Evolutionary conservation across 1,139 yeast species (phyloP).

Genomic region (Pichia sp.): DNA sequence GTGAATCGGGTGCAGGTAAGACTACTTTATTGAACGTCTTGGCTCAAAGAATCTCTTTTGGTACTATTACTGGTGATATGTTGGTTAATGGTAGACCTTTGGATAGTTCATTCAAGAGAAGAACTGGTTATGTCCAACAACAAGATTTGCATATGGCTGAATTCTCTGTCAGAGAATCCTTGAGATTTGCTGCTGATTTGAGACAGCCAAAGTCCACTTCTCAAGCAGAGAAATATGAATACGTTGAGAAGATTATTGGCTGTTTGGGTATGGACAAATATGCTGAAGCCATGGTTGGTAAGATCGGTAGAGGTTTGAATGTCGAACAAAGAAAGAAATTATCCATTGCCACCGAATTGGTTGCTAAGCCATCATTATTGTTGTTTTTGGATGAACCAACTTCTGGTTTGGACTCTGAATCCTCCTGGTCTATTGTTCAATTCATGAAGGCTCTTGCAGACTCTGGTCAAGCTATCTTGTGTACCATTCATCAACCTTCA

Average conservation of each 20-base stretch:
- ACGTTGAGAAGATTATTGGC: slow-evolving; percentile 48
- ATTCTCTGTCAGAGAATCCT: slow-evolving; percentile 50
- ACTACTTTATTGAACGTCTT: slow-evolving; percentile 58
- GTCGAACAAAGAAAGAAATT: slow-evolving; percentile 61
- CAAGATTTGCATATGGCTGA: slow-evolving; percentile 53
- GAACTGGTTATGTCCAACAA: slow-evolving; percentile 58
- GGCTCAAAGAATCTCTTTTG: slow-evolving; percentile 50
- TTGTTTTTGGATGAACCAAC: slow-evolving; percentile 52
- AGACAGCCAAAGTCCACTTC: slow-evolving; percentile 47
- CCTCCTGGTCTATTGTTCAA: slow-evolving; percentile 50
- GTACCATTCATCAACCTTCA: slow-evolving; percentile 59
- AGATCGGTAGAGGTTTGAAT: slow-evolving; percentile 49
- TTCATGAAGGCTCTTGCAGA: slow-evolving; percentile 42
- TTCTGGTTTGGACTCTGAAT: slow-evolving; percentile 53
- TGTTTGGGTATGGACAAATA: slow-evolving; percentile 49
- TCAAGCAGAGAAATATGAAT: slow-evolving; percentile 44
- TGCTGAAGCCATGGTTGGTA: slow-evolving; percentile 57
- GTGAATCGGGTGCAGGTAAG: slow-evolving; percentile 73
- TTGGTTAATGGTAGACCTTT: slow-evolving; percentile 48
- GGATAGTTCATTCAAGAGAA: slow-evolving; percentile 42
- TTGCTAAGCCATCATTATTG: slow-evolving; percentile 47
- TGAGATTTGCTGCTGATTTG: slow-evolving; percentile 50
- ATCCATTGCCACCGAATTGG: slow-evolving; percentile 54
- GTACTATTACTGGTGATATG: slow-evolving; percentile 53
- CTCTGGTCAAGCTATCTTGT: slow-evolving; percentile 52